phyloP scores from a whole-genome alignment of 805 yeast genomes.

The Teunomyces cretensis region DNA sequence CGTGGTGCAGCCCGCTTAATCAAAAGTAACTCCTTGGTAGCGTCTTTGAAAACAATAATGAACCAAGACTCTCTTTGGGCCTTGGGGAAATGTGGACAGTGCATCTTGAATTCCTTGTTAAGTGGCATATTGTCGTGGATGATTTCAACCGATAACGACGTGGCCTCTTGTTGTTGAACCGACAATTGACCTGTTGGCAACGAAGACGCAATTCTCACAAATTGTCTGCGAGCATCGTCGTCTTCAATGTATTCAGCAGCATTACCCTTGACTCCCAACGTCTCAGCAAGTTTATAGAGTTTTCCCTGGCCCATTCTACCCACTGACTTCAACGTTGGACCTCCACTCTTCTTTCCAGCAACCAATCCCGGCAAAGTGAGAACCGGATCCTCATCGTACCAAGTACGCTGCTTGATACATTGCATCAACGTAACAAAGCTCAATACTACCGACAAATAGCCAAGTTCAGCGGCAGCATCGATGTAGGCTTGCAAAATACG shows the following conservation, averaged over 20 bases:
- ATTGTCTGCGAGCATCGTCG: constrained; percentile 36
- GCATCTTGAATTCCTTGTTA: constrained; percentile 62
- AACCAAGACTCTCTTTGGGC: constrained; percentile 95
- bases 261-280: constrained; percentile 34
- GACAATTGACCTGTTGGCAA: constrained; percentile 61
- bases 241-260: constrained; percentile 24
- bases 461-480: constrained; percentile 85
- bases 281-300: constrained; percentile 32
- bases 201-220: constrained; percentile 50
- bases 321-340: constrained; percentile 35
- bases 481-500: constrained; percentile 92
- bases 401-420: constrained; percentile 81
- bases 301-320: constrained; percentile 42
- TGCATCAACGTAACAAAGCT: constrained; percentile 71
- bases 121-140: constrained; percentile 52
- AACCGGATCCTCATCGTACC: constrained; percentile 80
- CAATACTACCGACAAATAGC: constrained; percentile 62
- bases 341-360: background rate
- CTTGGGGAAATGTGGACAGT: constrained; percentile 83
- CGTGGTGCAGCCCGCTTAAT: constrained; percentile 77
- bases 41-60: constrained; percentile 54
- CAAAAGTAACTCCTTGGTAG: constrained; percentile 54
- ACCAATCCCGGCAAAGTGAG: constrained; percentile 51
- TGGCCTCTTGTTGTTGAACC: constrained; percentile 36
- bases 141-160: constrained; percentile 44